phyloP scores from a whole-genome alignment of 495 filamentous ascomycete species.

The Tuber aestivum region DNA sequence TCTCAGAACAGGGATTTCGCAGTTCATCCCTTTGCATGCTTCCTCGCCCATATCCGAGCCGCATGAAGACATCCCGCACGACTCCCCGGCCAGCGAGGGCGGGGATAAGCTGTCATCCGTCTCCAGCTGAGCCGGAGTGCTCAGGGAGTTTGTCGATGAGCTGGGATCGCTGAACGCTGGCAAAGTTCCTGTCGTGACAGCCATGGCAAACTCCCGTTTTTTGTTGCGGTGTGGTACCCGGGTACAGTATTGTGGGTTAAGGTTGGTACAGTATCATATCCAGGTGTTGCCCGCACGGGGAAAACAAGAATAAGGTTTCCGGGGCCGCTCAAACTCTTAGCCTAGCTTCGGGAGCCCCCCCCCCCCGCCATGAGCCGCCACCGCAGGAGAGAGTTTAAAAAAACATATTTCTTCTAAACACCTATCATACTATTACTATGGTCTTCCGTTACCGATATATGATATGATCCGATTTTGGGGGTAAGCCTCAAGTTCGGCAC shows the following conservation, averaged over 20 bases:
- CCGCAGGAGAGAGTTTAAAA: neutral
- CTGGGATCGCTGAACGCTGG: neutral
- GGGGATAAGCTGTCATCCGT: conserved; percentile 3
- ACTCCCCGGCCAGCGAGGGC: neutral
- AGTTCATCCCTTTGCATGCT: neutral
- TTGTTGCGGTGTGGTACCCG: neutral
- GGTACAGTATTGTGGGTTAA: neutral
- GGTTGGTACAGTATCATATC: neutral
- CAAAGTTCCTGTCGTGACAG: neutral
- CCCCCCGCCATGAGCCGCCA: neutral
- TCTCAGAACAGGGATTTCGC: neutral
- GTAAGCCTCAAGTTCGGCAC: neutral
- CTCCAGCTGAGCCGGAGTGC: neutral
- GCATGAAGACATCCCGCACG: neutral
- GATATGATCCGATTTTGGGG: neutral
- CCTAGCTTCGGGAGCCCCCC: neutral
- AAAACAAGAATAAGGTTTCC: neutral
- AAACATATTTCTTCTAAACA: neutral
- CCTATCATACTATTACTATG: neutral
- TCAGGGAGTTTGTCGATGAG: neutral
- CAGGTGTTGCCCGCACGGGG: neutral
- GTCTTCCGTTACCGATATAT: too few relatives aligned
- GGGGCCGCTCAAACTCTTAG: neutral
- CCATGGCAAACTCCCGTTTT: neutral
- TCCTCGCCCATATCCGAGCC: neutral